Conservation (phyloP, 257 asterid species). For the Rehmannia glutinosa region DNA sequence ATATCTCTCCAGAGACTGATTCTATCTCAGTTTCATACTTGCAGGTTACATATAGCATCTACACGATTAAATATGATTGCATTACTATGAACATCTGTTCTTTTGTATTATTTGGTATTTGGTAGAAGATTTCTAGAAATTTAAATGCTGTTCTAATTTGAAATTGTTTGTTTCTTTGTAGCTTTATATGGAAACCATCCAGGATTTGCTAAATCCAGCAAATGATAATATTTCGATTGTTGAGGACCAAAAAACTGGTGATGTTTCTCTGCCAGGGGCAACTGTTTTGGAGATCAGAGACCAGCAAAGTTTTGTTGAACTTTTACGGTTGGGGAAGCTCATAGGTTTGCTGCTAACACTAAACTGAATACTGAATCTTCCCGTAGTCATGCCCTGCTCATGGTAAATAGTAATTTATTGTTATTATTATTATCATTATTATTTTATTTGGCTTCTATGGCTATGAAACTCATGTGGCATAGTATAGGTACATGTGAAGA, state of each 20-base stretch:
- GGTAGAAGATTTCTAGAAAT: slow-evolving; percentile 6
- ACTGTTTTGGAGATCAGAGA: slow-evolving; percentile 76
- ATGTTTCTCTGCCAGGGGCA: slow-evolving; percentile 98
- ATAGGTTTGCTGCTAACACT: slow-evolving; percentile 97
- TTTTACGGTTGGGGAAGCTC: slow-evolving; percentile 89
- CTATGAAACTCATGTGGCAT: slow-evolving; percentile 20
- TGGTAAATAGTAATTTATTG: slow-evolving; percentile 51
- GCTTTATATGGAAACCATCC: slow-evolving; percentile 97
- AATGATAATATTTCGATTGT: slow-evolving; percentile 94
- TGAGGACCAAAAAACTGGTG: slow-evolving; percentile 93
- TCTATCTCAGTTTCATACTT: slow-evolving; percentile 80
- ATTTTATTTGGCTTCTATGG: not conserved
- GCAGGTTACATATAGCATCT: slow-evolving; percentile 55
- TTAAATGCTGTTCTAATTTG: slow-evolving; percentile 15
- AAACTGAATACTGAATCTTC: slow-evolving; percentile 98
- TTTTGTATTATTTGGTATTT: slow-evolving; percentile 9
- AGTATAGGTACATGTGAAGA: slow-evolving; percentile 84
- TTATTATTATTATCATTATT: not conserved
- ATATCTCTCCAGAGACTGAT: slow-evolving; percentile 73
- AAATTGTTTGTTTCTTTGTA: slow-evolving; percentile 34
- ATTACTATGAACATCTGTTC: not conserved
- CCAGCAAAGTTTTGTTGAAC: slow-evolving; percentile 87
- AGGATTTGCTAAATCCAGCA: slow-evolving; percentile 87
- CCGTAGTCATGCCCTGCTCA: slow-evolving; percentile 98
- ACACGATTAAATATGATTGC: not conserved